These are phyloP conservation scores for Septoria linicola DNA, from an alignment of 2,329 filamentous ascomycete species.

Conservation along the genomic window DNA sequence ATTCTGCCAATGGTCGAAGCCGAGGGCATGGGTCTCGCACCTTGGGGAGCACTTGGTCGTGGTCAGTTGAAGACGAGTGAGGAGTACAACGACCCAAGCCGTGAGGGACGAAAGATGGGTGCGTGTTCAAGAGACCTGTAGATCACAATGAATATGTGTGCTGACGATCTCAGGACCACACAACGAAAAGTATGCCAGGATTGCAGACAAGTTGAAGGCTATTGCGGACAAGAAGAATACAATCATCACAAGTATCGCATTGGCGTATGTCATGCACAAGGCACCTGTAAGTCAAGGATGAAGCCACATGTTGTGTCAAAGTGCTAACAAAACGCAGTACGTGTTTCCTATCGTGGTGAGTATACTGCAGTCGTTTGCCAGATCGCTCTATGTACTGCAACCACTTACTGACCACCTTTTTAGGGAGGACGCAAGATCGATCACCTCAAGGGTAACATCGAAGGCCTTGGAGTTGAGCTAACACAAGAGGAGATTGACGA, in stretches of 20 bases:
- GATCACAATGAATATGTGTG: too few relatives aligned
- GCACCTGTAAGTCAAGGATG: slow-evolving; percentile 14
- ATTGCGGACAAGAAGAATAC: slow-evolving; percentile 58
- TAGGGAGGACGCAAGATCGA: slow-evolving; percentile 64
- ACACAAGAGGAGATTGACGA: slow-evolving; percentile 62
- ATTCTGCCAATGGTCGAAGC: slow-evolving; percentile 47
- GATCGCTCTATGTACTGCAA: too few relatives aligned
- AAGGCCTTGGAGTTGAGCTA: slow-evolving; percentile 62
- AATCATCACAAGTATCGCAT: slow-evolving; percentile 55
- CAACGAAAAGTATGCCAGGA: slow-evolving; percentile 48
- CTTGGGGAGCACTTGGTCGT: slow-evolving; percentile 52
- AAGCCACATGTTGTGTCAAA: background rate
- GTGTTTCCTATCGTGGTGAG: slow-evolving; percentile 64
- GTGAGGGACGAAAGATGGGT: slow-evolving; percentile 38
- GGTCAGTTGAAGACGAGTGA: slow-evolving; percentile 19
- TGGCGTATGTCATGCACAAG: slow-evolving; percentile 45
- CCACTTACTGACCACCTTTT: too few relatives aligned
- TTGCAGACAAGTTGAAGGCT: slow-evolving; percentile 59
- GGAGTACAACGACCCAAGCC: slow-evolving; percentile 35
- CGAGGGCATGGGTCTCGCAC: slow-evolving; percentile 55
- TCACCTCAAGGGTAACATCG: slow-evolving; percentile 69
- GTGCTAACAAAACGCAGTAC: slow-evolving; percentile 6
- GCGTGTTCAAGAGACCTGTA: too few relatives aligned
- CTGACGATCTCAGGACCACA: slow-evolving; percentile 4
- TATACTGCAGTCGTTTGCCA: too few relatives aligned